Evolutionary conservation across 768 basidiomycete genomes (phyloP).

Genomic region (Xerocomellus chrysenteron): DNA sequence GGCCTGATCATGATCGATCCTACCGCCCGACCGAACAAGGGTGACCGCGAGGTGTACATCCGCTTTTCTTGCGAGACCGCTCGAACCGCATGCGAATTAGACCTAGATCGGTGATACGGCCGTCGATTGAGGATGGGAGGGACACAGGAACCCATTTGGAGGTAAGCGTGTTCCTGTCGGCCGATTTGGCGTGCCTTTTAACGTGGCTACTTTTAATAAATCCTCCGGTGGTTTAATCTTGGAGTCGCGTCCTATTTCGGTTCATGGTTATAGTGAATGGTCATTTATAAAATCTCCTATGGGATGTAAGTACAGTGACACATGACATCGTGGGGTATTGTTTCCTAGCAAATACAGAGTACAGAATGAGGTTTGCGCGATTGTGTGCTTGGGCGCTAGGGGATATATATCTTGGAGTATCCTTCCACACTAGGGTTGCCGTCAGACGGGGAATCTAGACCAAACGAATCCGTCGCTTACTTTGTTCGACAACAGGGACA

Average conservation of each 20-base stretch:
- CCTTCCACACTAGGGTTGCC: constrained; percentile 29
- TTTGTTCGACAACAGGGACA: constrained; percentile 52
- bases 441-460: background rate
- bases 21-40: too few relatives aligned
- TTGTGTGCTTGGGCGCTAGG: constrained; percentile 13
- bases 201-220: too few relatives aligned
- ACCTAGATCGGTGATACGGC: background rate
- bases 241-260: background rate
- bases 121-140: background rate
- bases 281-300: constrained; percentile 6
- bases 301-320: constrained; percentile 8
- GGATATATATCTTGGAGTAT: constrained; percentile 37
- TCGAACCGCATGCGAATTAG: background rate
- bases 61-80: too few relatives aligned
- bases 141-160: background rate
- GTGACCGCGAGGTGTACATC: too few relatives aligned
- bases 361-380: background rate
- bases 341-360: constrained; percentile 7
- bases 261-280: background rate
- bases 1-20: too few relatives aligned
- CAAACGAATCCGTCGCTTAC: constrained; percentile 31
- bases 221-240: too few relatives aligned
- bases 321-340: constrained; percentile 12
- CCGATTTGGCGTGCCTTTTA: background rate
- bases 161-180: constrained; percentile 4